Evolutionary conservation across 768 basidiomycete genomes (phyloP).

Genomic region (Pleurotus salmoneostramineus): DNA sequence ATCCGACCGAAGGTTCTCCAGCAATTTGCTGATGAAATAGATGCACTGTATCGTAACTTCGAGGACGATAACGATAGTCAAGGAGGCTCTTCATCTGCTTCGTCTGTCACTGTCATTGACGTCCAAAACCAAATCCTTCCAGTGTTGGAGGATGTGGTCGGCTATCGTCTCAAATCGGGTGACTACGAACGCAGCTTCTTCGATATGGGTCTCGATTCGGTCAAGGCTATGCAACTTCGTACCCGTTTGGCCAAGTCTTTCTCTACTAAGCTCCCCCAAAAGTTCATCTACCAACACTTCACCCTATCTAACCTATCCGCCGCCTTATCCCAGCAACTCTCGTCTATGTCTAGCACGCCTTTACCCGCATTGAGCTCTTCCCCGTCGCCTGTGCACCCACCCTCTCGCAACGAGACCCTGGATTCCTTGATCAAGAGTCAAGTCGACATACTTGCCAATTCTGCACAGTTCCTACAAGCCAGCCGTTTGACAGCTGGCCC

Average conservation of each 20-base stretch:
- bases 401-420: conserved; percentile 2
- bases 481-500: not conserved
- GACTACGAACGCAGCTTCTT: conserved; percentile 8
- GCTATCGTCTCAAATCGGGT: not conserved
- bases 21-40: conserved; percentile 9
- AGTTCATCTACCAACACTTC: conserved; percentile 11
- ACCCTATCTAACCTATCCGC: conserved; percentile 4
- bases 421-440: conserved; percentile 4
- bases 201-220: conserved; percentile 10
- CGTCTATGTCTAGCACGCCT: not conserved
- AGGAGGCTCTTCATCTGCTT: not conserved
- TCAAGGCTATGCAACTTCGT: conserved; percentile 9
- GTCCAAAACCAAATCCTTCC: conserved; percentile 3
- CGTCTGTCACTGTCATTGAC: not conserved
- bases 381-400: not conserved
- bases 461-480: conserved; percentile 1
- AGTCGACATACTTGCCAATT: conserved; percentile 1
- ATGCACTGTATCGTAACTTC: conserved; percentile 7
- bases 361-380: not conserved
- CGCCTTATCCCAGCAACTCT: not conserved
- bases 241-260: conserved; percentile 10
- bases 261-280: conserved; percentile 1
- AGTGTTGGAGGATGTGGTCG: conserved; percentile 6
- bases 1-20: conserved; percentile 11
- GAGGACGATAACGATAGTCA: conserved; percentile 2